Conservation (phyloP, 2,329 filamentous ascomycete species). For the Polytolypa hystricis region DNA sequence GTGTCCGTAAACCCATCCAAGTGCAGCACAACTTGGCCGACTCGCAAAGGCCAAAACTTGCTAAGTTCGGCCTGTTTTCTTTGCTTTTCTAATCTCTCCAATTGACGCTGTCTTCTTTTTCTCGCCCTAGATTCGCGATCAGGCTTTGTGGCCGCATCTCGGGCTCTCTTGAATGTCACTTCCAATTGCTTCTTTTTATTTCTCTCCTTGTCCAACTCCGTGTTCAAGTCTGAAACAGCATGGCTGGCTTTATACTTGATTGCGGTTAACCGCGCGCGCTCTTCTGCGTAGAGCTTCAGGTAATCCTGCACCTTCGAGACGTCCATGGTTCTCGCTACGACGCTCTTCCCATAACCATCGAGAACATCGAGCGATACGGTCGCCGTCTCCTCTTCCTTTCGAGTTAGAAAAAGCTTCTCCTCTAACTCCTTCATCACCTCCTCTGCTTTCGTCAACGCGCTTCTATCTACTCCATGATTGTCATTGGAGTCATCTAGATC, state of each 20-base stretch:
- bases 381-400: conserved; percentile 16
- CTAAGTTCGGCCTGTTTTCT: conserved; percentile 21
- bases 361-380: conserved; percentile 20
- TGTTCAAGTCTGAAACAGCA: conserved; percentile 17
- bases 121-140: conserved; percentile 18
- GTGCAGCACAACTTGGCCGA: conserved; percentile 26
- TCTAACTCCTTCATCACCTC: conserved; percentile 22
- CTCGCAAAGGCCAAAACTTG: conserved; percentile 26
- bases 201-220: conserved; percentile 17
- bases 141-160: conserved; percentile 16
- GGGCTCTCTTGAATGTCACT: conserved; percentile 10
- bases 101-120: conserved; percentile 17
- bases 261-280: conserved; percentile 19
- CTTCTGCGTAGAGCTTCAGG: conserved; percentile 23
- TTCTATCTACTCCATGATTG: conserved; percentile 10
- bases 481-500: conserved; percentile 16
- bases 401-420: conserved; percentile 21
- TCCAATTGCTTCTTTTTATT: conserved; percentile 15
- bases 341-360: conserved; percentile 24
- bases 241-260: conserved; percentile 15
- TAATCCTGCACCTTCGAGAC: conserved; percentile 24
- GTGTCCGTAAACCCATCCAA: conserved; percentile 22
- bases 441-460: conserved; percentile 14
- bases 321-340: conserved; percentile 20
- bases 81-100: conserved; percentile 21